Evolutionary conservation across 257 asterid species (phyloP), one percentile per base, ranked within the genome.

Genomic region (Knoxia roxburghii): DNA sequence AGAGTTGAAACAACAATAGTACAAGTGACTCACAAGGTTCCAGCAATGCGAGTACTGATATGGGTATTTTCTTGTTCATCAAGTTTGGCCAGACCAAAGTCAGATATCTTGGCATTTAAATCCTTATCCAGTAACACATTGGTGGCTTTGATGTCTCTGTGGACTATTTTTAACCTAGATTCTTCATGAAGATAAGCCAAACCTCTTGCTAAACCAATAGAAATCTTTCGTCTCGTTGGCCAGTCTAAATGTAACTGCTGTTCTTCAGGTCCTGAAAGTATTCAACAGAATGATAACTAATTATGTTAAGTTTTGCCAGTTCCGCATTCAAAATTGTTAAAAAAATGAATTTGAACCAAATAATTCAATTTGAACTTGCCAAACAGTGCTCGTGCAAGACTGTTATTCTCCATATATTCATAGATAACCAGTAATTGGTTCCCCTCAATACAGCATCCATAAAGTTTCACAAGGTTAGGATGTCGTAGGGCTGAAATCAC

Each of bases 121-220:
- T 83, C 75, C 74, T 81, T 84, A 73, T 89, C 96, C 33, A 89
- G 83, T 59, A 89, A 88, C 72, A 89, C 89, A 66, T 89, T 88
- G 13, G 96, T 84, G 14, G 86, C 91, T 74, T 88, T 88, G 69
- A 88, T 88, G 72, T 88, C 96, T 75, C 96, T 73, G 32, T 89
- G 96, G 61, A 89, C 95, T 30, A 89, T 89, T 70, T 86, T 86
- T 82, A 89, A 72, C 77, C 88, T 80, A 7, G 96, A 86, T 77
- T 89, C 96, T 73, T 89, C 96, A n/a, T 89, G 96, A 50, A 89
- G 96, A 76, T 83, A 86, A 12, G 96, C 90, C 30, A 89, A 84
- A 45, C 95, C 96, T 75, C 73, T 86, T 30, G 96, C 96, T 43
- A 86, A 85, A 51, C 95, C 90, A 10, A 86, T 27, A 39, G 85